Base-by-base conservation (phyloP, 1,284 basidiomycete genomes). In the Cutaneotrichosporon sp. region DNA sequence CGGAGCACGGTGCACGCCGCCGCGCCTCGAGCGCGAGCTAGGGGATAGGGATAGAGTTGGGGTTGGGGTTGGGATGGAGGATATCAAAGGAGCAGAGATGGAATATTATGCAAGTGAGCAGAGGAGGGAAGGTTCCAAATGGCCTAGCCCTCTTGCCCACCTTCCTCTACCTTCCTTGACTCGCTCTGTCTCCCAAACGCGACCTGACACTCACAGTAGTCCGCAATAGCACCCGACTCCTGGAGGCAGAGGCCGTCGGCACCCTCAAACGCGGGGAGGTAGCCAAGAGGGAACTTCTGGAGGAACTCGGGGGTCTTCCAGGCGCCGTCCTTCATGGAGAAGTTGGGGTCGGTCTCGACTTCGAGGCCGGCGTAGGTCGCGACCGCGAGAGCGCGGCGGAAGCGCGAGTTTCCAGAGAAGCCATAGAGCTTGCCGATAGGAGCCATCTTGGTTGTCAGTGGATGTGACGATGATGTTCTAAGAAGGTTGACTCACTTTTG, bases 241-340 rank as follows among this genome's bases (percentile, higher is more conserved):
- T 87, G 86, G 68, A 98, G 83, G 84, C 92, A 87, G 62, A 76
- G 70, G 66, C 92, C 93, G 79, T 96, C 88, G 51, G 84, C 81
- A 60, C 84, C 83, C 80, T 93, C 90, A 64, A 91, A 87, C 42
- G 88, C 88, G 50, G 96, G 95, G 72, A 95, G 87, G 84, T 91
- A 91, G 68, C 89, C 91, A 70, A 86, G 84, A 52, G 90, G 88
- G 82, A 92, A 93, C 80, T 92, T 92, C 70, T 84, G 76, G 61
- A 89, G 81, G 82, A 89, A 93, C 66, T 90, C 90, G 70, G 86
- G 86, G 79, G 88, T 88, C 85, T 94, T 93, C 72, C 72, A 78
- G 40, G 73, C 69, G 62, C 67, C 69, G 57, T 68, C 69, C 65
- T 69, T 71, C 65, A 75, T 69, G 80, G 88, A 86, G 78, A 89